Conservation (phyloP, 164 flowering plant species). For the Protea cynaroides region DNA sequence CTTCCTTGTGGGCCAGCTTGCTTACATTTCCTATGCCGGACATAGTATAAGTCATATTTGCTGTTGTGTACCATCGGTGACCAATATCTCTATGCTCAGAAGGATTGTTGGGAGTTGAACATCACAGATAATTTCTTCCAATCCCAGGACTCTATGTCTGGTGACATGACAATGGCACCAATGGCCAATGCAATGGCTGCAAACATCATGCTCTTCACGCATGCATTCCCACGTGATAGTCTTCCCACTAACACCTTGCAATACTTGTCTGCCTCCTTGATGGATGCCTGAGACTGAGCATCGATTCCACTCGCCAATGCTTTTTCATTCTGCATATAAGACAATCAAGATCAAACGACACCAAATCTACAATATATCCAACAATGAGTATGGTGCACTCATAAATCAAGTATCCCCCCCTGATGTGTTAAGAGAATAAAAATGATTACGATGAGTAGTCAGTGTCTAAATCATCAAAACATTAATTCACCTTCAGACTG, state of each 20-base stretch:
- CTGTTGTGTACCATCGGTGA: neutral
- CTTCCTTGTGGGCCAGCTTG: neutral
- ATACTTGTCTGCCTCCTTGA: slow-evolving; percentile 71
- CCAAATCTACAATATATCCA: neutral
- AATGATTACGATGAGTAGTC: too few species aligned
- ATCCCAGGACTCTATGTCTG: slow-evolving; percentile 39
- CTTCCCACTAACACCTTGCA: slow-evolving; percentile 52
- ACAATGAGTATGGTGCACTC: too few species aligned
- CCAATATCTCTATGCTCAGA: slow-evolving; percentile 12
- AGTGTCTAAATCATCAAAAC: too few species aligned
- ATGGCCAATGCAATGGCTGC: slow-evolving; percentile 35
- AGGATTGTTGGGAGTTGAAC: slow-evolving; percentile 27
- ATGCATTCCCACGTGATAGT: slow-evolving; percentile 44
- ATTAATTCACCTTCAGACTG: slow-evolving; percentile 50
- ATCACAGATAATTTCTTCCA: slow-evolving; percentile 45
- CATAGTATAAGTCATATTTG: neutral
- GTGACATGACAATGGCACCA: slow-evolving; percentile 46
- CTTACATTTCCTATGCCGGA: neutral
- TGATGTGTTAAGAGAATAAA: too few species aligned
- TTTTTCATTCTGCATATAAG: slow-evolving; percentile 59
- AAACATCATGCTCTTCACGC: slow-evolving; percentile 42
- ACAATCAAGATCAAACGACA: slow-evolving; percentile 1
- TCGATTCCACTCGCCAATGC: slow-evolving; percentile 39
- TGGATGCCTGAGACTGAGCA: slow-evolving; percentile 22
- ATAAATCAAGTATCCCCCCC: too few species aligned